Percentiles rank a stretch among this genome's conserved stretches.
These are phyloP conservation scores for Aureobasidium mangrovei DNA, from an alignment of 2,329 filamentous ascomycete species.

Conservation along the genomic window DNA sequence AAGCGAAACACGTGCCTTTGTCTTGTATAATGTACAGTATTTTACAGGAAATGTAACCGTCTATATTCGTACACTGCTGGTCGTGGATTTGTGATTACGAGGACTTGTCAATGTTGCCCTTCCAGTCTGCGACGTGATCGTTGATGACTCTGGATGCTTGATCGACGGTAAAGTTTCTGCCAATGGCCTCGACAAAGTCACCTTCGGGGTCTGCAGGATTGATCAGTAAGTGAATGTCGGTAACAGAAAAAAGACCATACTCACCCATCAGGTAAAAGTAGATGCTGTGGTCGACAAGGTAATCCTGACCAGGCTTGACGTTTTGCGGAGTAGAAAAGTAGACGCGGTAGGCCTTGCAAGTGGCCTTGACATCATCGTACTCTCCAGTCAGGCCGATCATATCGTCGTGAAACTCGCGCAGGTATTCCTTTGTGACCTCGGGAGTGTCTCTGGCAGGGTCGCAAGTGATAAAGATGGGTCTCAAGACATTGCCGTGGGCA, in stretches of 20 bases:
- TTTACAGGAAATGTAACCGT: too few species aligned
- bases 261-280: conserved; percentile 96
- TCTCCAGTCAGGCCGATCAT: conserved; percentile 86
- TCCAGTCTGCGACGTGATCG: conserved; percentile 76
- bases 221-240: background rate
- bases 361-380: conserved; percentile 85
- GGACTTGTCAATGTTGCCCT: conserved; percentile 45
- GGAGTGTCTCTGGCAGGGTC: conserved; percentile 89
- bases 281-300: conserved; percentile 96
- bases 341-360: conserved; percentile 92
- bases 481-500: conserved; percentile 45
- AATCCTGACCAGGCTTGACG: conserved; percentile 89
- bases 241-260: conserved; percentile 21
- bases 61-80: too few species aligned
- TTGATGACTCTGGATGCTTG: conserved; percentile 75
- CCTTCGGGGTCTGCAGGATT: conserved; percentile 68
- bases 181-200: conserved; percentile 95
- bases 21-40: too few species aligned
- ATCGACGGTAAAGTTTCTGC: conserved; percentile 85
- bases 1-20: too few species aligned
- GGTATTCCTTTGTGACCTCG: conserved; percentile 71
- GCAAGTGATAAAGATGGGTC: conserved; percentile 88
- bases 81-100: background rate
- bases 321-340: conserved; percentile 91
- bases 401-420: conserved; percentile 79